Conservation (phyloP, 192 early-diverging fungal genomes). For the Kappamyces sp. region DNA sequence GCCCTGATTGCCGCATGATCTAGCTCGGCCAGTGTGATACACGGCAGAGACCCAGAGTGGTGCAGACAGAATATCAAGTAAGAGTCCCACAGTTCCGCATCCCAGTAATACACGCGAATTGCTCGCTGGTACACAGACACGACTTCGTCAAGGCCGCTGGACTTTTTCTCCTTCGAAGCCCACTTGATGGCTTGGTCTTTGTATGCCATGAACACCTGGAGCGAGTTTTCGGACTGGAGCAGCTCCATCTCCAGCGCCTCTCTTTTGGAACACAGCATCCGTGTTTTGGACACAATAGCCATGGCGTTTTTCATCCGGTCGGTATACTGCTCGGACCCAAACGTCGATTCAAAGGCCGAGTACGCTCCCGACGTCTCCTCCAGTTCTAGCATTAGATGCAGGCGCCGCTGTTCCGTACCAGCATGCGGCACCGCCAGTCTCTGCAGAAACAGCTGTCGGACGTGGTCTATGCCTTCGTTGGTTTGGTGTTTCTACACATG, state of each 20-base stretch:
- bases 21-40: too few species aligned
- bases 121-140: background rate
- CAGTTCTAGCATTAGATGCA: too few species aligned
- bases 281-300: background rate
- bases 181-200: background rate
- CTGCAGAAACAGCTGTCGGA: too few species aligned
- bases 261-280: background rate
- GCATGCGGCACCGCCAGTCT: too few species aligned
- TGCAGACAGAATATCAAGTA: background rate
- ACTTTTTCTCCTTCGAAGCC: background rate
- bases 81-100: constrained; percentile 11
- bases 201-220: background rate
- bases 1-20: background rate
- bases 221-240: background rate
- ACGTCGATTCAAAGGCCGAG: constrained; percentile 8
- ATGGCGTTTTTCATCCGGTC: constrained; percentile 3
- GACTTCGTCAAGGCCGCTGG: background rate
- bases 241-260: constrained; percentile 8
- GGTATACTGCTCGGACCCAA: background rate
- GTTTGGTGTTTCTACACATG: too few species aligned
- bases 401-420: too few species aligned
- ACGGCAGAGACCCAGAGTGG: too few species aligned
- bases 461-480: too few species aligned
- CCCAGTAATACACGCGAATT: background rate
- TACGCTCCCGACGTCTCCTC: constrained; percentile 6